Base-by-base conservation (phyloP, 352 stramenopile genomes). In the Albugo laibachii region DNA sequence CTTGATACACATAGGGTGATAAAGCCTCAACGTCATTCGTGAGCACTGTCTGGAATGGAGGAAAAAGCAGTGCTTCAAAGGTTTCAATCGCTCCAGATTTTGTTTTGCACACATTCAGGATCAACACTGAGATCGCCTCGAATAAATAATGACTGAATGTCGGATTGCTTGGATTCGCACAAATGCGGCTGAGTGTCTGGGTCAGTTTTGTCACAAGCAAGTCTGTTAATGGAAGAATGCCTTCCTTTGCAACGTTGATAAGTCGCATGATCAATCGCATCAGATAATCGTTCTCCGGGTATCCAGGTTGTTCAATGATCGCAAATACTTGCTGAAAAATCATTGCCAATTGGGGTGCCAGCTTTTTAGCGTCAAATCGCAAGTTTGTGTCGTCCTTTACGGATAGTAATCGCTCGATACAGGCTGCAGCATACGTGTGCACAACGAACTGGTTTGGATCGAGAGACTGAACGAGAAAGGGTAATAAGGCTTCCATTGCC, bases 141-240 rank as follows among this genome's bases (percentile, higher is more conserved):
- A 99, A 99, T 10, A 99, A 65, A 54, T 95, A 99, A 63, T 99
- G 96, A 55, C 97, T 99, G 68, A 97, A 99, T 18, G 89, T 89
- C 16, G 96, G 96, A 63, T 99, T 98, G 49, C 88, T 94, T 20
- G 96, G 95, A 68, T 99, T 99, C 36, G 92, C 94, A 49, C 92
- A 97, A 14, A 99, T 95, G 13, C 66, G 64, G 45, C 72, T 95
- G 42, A 99, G 57, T 15, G 97, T 83, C 36, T 47, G 74, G 11
- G 88, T 97, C 40, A 98, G 66, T 47, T 97, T 96, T 51, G 85
- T 76, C 13, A 99, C 80, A n/a, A 97, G 84, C 50, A 96, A 75
- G 51, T 88, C 73, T 8, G 89, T 93, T 13, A 96, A 56, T 16
- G 88, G 79, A 39, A 97, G 59, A n/a, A 91, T 85, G 12, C 97